Conservation (phyloP, 1,284 basidiomycete species). For the Bondarzewia mesenterica region DNA sequence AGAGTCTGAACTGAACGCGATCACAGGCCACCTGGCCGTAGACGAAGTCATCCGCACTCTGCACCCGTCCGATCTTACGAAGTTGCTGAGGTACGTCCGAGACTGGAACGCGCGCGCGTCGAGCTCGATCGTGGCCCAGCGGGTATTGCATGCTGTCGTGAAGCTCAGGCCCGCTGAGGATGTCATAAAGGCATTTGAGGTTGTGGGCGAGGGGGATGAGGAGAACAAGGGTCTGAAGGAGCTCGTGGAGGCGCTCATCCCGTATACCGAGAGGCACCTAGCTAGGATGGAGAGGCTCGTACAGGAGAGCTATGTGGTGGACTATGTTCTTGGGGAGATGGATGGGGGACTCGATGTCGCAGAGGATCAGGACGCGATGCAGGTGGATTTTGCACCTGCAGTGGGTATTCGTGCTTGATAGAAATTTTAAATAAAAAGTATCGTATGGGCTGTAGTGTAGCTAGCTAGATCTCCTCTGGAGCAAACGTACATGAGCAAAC, state of each 20-base stretch:
- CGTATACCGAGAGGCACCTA: constrained; percentile 92
- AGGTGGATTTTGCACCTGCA: constrained; percentile 25
- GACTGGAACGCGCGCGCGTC: constrained; percentile 93
- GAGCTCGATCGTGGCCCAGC: constrained; percentile 83
- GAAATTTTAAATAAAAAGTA: too few species aligned
- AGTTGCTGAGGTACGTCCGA: constrained; percentile 76
- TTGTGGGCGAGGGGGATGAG: constrained; percentile 7
- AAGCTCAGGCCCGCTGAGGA: constrained; percentile 69
- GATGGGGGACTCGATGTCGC: constrained; percentile 66
- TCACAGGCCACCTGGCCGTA: constrained; percentile 67
- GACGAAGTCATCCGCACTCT: constrained; percentile 78
- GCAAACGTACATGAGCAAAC: too few species aligned
- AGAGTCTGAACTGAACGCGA: constrained; percentile 13
- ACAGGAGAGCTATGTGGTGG: constrained; percentile 91
- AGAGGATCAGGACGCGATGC: constrained; percentile 35
- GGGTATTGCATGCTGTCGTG: constrained; percentile 76
- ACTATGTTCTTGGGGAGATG: constrained; percentile 91
- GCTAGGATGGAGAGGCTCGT: constrained; percentile 78
- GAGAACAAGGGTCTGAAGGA: constrained; percentile 46
- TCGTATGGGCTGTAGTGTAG: neutral
- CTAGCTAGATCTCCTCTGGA: too few species aligned
- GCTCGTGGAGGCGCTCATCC: constrained; percentile 78
- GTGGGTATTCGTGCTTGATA: too few species aligned
- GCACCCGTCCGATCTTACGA: constrained; percentile 65
- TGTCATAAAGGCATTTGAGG: constrained; percentile 61